phyloP scores from a whole-genome alignment of 768 basidiomycete genomes.

The Tephrocybe sp. region DNA sequence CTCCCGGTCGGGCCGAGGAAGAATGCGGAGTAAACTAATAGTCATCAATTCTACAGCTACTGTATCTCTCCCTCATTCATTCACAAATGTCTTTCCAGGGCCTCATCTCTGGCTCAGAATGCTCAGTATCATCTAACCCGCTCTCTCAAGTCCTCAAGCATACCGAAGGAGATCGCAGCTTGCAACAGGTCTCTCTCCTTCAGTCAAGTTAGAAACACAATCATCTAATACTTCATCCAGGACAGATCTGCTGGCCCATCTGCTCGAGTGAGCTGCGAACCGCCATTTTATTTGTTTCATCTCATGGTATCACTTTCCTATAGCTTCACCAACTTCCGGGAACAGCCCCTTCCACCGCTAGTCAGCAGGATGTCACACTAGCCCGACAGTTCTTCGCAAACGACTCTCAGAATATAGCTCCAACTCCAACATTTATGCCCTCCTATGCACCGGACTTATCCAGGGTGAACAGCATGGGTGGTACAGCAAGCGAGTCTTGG shows the following conservation, averaged over 20 bases:
- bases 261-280: conserved; percentile 60
- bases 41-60: background rate
- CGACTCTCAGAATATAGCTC: conserved; percentile 31
- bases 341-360: conserved; percentile 44
- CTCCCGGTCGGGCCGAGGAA: conserved; percentile 9
- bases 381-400: conserved; percentile 79
- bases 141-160: conserved; percentile 88
- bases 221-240: conserved; percentile 32
- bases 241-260: conserved; percentile 75
- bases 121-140: conserved; percentile 80
- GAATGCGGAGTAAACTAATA: background rate
- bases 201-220: background rate
- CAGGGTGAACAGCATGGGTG: conserved; percentile 21
- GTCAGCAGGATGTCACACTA: conserved; percentile 66
- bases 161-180: conserved; percentile 81
- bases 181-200: conserved; percentile 73
- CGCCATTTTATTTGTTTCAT: too few relatives aligned
- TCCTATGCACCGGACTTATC: conserved; percentile 21
- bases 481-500: conserved; percentile 54
- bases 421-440: conserved; percentile 19
- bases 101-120: conserved; percentile 87
- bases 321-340: conserved; percentile 78
- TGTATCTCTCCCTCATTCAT: background rate
- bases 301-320: background rate
- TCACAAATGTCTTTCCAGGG: conserved; percentile 68